phyloP scores from a whole-genome alignment of 306 rosid genomes.

The Malus asiatica region DNA sequence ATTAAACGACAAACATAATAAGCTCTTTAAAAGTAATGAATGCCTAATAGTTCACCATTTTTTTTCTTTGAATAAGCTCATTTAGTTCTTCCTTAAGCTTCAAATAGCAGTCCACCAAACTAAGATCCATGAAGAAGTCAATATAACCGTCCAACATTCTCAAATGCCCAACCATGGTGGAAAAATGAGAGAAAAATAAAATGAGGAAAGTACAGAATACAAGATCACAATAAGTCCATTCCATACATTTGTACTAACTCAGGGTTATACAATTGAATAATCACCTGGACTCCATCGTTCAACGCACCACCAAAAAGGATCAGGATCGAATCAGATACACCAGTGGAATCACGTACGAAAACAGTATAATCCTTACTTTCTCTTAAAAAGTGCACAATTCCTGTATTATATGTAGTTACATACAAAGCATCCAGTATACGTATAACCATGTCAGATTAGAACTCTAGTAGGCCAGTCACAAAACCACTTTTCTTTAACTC shows the following conservation, averaged over 20 bases:
- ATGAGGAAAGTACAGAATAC: background rate
- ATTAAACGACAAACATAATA: no score
- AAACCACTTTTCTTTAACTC: background rate
- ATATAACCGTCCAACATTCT: conserved; percentile 82
- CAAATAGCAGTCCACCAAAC: conserved; percentile 79
- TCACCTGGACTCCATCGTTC: conserved; percentile 68
- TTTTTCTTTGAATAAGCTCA: conserved; percentile 48
- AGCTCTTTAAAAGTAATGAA: no score
- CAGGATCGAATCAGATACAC: conserved; percentile 83
- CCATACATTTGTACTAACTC: background rate
- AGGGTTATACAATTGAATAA: conserved; percentile 10
- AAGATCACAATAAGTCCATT: conserved; percentile 12
- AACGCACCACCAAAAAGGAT: conserved; percentile 79
- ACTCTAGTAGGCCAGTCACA: background rate
- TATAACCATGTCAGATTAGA: background rate
- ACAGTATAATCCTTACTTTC: conserved; percentile 89
- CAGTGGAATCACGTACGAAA: conserved; percentile 94
- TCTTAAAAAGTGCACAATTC: conserved; percentile 19
- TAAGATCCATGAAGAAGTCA: conserved; percentile 90
- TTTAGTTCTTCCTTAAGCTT: conserved; percentile 84
- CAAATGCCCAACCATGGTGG: conserved; percentile 61
- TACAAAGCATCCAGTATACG: background rate
- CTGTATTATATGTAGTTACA: background rate
- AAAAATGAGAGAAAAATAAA: background rate
- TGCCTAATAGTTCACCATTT: conserved; percentile 49